Base-by-base conservation (phyloP, 108 stramenopile species). In the Discostella stelligeroides region DNA sequence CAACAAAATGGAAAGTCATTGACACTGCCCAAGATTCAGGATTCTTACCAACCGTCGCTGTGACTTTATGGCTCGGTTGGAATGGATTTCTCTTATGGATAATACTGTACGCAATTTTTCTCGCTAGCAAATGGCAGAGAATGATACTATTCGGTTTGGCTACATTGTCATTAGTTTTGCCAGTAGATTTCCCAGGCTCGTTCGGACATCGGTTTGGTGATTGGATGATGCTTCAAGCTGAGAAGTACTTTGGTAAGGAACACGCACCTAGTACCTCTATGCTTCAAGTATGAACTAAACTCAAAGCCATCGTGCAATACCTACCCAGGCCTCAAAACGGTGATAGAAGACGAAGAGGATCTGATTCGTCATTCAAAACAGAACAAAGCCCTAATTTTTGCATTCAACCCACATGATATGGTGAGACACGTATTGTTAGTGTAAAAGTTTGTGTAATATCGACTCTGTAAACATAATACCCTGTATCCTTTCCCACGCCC, bases 381-480 rank as follows among this genome's bases (percentile, higher is more conserved):
- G n/a, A 77, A 77, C 63, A 78, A 79, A 54, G 76, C 76, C 1
- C 21, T 63, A 21, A 82, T 84, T 21, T 84, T 75, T 63, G 84
- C 84, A 15, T 75, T 82, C 63, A 72, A 74, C 21, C 84, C 84
- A 0, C 84, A 84, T 49, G 84, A 84, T 43, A 70, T 84, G 66
- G 62, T 63, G 47, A 63, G 62, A 47, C 46, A 28, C 34, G 34
- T 58, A 15, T 21, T 0, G n/a, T 20, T 2, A 4, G n/a, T 15
- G 10, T 3, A 39, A 0, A n/a, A 14, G 57, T 39, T 63, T 63
- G 15, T 48, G 39, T 13, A 41, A 15, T 43, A 27, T 21, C 17
- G 24, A 39, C 18, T 41, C 39, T 39, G 7, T 45, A 2, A 40
- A 38, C 20, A 21, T 2, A 40, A 17, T 56, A 56, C 29, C 7